These are phyloP conservation scores for Phyllosticta citriasiana DNA, from an alignment of 2,329 filamentous ascomycete species.

Conservation along the genomic window DNA sequence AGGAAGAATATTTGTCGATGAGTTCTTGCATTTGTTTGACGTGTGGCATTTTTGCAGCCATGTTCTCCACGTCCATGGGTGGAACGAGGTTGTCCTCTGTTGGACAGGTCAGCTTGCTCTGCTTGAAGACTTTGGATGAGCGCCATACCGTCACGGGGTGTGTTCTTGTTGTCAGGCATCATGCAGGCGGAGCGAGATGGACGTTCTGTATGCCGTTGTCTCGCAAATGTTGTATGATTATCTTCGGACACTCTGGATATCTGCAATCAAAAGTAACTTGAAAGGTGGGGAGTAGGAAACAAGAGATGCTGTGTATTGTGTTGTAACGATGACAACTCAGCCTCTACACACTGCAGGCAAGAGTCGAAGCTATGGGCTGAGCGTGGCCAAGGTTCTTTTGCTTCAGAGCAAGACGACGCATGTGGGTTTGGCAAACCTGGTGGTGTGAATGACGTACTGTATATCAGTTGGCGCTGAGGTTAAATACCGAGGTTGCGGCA, in stretches of 20 bases:
- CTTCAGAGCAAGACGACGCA: too few species aligned
- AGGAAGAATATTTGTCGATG: constrained; percentile 35
- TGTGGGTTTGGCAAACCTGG: too few species aligned
- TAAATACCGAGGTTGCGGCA: not conserved
- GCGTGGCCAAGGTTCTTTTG: too few species aligned
- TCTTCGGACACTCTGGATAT: not conserved
- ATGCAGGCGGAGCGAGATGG: not conserved
- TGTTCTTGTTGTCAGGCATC: not conserved
- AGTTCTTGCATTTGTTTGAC: constrained; percentile 34
- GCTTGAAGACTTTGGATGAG: not conserved
- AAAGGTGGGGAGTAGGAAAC: too few species aligned
- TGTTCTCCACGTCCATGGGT: not conserved
- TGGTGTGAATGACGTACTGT: not conserved
- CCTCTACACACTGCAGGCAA: too few species aligned
- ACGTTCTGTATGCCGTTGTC: not conserved
- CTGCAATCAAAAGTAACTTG: too few species aligned
- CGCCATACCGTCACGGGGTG: not conserved
- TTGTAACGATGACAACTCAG: too few species aligned
- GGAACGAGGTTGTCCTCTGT: not conserved
- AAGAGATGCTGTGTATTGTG: too few species aligned
- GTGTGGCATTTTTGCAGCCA: not conserved
- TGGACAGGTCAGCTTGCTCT: not conserved
- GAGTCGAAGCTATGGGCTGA: too few species aligned
- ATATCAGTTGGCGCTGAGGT: too few species aligned
- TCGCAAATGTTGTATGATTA: not conserved